Evolutionary conservation across 208 protist species (phyloP).

Genomic region (Phytomonas francai): DNA sequence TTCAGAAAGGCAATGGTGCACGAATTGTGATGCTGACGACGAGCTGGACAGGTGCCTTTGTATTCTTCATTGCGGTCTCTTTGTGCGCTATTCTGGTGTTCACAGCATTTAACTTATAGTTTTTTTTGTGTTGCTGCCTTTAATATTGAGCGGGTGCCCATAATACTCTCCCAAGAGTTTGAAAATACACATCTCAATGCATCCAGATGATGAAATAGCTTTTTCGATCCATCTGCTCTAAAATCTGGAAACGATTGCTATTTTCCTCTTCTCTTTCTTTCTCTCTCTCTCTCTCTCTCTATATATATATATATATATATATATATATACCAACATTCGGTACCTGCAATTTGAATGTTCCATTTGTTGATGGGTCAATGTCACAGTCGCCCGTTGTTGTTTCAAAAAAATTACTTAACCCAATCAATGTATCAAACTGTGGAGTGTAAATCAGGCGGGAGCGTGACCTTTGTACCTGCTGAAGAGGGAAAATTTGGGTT

Average conservation of each 20-base stretch:
- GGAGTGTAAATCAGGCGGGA: slow-evolving; percentile 52
- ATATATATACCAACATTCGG: not conserved
- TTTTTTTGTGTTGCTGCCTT: not conserved
- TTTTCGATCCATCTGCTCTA: not conserved
- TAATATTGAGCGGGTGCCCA: not conserved
- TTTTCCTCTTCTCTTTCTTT: not conserved
- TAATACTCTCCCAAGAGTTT: not conserved
- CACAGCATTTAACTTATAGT: not conserved
- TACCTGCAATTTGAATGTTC: not conserved
- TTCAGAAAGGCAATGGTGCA: not conserved
- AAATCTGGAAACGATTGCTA: not conserved
- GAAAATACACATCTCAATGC: not conserved
- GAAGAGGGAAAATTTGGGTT: slow-evolving; percentile 48
- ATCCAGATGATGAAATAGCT: not conserved
- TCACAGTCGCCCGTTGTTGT: no score
- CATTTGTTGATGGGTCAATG: no score
- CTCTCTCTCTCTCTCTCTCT: not conserved
- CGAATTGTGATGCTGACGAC: not conserved
- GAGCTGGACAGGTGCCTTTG: not conserved
- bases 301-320: not conserved
- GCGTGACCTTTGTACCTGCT: slow-evolving; percentile 30
- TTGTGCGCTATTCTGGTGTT: not conserved
- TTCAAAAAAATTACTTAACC: no score
- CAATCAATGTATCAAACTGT: slow-evolving; percentile 19
- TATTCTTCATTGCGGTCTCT: not conserved